Percentiles rank a stretch among this genome's conserved stretches.
These are phyloP conservation scores for Aspergillus affinis DNA, from an alignment of 495 filamentous ascomycete genomes.

Conservation along the genomic window DNA sequence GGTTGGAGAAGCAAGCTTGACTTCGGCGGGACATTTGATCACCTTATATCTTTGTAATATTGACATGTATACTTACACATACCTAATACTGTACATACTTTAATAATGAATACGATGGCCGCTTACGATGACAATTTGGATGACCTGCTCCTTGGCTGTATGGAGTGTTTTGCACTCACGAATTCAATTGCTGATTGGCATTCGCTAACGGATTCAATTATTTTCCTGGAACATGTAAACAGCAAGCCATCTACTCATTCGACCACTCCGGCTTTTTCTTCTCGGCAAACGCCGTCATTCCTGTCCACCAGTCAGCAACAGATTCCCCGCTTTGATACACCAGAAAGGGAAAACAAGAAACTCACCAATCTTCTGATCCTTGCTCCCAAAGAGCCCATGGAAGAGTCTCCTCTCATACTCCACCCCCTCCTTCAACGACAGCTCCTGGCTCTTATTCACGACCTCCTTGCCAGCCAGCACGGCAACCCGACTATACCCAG, in stretches of 20 bases:
- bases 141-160: constrained; percentile 1
- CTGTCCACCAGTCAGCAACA: constrained; percentile 32
- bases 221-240: neutral
- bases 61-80: constrained; percentile 1
- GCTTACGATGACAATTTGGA: neutral
- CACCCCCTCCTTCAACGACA: constrained; percentile 80
- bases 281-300: constrained; percentile 92
- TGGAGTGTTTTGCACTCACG: no score
- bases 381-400: constrained; percentile 85
- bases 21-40: neutral
- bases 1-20: constrained; percentile 30
- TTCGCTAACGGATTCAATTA: neutral
- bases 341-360: constrained; percentile 7
- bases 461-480: constrained; percentile 95
- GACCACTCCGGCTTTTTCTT: constrained; percentile 94
- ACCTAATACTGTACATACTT: constrained; percentile 16
- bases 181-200: neutral
- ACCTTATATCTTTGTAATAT: constrained; percentile 17
- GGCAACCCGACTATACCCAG: constrained; percentile 73
- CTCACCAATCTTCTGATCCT: constrained; percentile 93
- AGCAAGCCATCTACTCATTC: constrained; percentile 57
- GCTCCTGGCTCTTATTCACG: constrained; percentile 94
- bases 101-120: constrained; percentile 23
- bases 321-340: neutral
- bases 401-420: constrained; percentile 94